These are phyloP conservation scores for Mortierella antarctica DNA, from an alignment of 192 early-diverging fungal species.

Conservation along the genomic window DNA sequence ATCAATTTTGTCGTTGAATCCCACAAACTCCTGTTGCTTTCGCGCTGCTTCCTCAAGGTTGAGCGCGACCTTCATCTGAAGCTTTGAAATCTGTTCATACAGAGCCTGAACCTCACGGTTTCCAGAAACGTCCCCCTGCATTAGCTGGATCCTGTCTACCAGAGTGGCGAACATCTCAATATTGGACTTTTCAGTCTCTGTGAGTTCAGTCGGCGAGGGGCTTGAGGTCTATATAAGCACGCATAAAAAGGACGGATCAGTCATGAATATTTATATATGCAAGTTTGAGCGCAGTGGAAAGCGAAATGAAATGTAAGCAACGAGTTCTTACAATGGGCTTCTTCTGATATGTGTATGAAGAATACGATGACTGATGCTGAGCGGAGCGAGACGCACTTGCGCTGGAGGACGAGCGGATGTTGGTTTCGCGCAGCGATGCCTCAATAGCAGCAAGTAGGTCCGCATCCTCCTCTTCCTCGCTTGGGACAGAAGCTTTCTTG, in stretches of 20 bases:
- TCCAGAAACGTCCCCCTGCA: slow-evolving; percentile 79
- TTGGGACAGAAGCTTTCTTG: slow-evolving; percentile 15
- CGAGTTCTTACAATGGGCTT: slow-evolving; percentile 32
- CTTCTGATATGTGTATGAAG: slow-evolving; percentile 43
- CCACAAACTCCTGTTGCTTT: slow-evolving; percentile 72
- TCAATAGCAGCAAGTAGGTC: slow-evolving; percentile 83
- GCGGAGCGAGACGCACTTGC: slow-evolving; percentile 21
- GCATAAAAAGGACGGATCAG: not conserved
- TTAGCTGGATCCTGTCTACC: slow-evolving; percentile 81
- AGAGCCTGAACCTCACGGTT: slow-evolving; percentile 86
- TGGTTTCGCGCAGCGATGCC: slow-evolving; percentile 77
- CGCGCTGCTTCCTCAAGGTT: slow-evolving; percentile 78
- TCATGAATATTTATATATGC: not conserved
- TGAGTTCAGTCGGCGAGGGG: slow-evolving; percentile 70
- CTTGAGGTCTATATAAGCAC: slow-evolving; percentile 11
- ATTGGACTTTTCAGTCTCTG: slow-evolving; percentile 86
- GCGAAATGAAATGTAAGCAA: not conserved
- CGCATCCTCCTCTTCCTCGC: slow-evolving; percentile 73
- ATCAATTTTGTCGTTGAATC: slow-evolving; percentile 51
- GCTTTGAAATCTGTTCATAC: slow-evolving; percentile 84
- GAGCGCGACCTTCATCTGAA: slow-evolving; percentile 89
- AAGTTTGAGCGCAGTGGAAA: not conserved
- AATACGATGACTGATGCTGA: slow-evolving; percentile 34
- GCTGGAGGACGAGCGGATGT: slow-evolving; percentile 44
- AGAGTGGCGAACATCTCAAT: slow-evolving; percentile 91